A percentile compares a stretch with the other conserved stretches of the same genome.
These are phyloP conservation scores for Penstemon eatonii DNA, from an alignment of 257 asterid species.

Conservation along the genomic window DNA sequence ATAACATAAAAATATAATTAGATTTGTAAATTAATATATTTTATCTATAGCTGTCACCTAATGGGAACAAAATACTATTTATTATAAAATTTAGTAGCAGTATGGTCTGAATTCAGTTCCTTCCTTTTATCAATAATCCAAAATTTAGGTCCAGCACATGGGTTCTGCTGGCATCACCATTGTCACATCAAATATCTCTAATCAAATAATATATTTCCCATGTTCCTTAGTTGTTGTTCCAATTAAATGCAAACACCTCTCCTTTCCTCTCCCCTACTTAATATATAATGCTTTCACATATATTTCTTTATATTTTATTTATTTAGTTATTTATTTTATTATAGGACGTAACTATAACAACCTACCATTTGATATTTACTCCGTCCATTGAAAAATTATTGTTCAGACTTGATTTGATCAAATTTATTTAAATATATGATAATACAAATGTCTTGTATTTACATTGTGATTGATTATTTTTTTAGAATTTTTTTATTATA, in stretches of 20 bases:
- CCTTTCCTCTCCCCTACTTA: not conserved
- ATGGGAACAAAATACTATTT: constrained; percentile 5
- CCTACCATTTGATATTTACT: too few relatives aligned
- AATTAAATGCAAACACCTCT: constrained; percentile 33
- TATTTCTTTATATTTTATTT: not conserved
- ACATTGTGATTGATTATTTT: too few relatives aligned
- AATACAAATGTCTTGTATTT: too few relatives aligned
- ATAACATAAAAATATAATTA: too few relatives aligned
- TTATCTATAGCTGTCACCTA: not conserved
- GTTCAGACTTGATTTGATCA: too few relatives aligned
- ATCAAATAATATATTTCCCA: constrained; percentile 4
- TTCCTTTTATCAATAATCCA: constrained; percentile 18
- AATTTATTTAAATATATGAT: too few relatives aligned
- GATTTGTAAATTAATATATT: too few relatives aligned
- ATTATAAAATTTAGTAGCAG: not conserved
- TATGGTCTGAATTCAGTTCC: constrained; percentile 12
- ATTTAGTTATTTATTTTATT: too few relatives aligned
- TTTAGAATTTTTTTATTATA: too few relatives aligned
- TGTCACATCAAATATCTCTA: constrained; percentile 8
- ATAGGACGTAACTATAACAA: too few relatives aligned
- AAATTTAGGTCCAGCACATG: constrained; percentile 40
- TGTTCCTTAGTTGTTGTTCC: constrained; percentile 23
- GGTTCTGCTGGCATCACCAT: constrained; percentile 40
- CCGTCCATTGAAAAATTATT: too few relatives aligned
- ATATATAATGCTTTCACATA: not conserved